phyloP scores from a whole-genome alignment of 1,139 yeast species.

The Kluyveromyces sp. region DNA sequence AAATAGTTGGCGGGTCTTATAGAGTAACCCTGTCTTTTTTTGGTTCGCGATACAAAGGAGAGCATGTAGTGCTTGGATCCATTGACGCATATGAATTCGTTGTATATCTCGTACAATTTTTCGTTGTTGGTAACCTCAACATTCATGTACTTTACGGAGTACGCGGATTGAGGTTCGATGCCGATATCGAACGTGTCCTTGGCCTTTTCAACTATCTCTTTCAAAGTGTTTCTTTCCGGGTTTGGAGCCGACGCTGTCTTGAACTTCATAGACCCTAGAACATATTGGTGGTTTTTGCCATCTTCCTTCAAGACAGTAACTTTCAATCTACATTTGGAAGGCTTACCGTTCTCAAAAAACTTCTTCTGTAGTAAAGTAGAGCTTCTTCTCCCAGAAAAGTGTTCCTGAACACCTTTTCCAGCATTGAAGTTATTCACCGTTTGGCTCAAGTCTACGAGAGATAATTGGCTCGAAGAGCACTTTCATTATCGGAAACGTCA shows the following conservation, averaged over 20 bases:
- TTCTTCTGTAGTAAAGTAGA: constrained; percentile 5
- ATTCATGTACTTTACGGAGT: background rate
- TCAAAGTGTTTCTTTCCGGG: background rate
- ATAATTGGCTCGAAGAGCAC: constrained; percentile 7
- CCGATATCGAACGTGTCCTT: background rate
- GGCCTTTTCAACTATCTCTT: background rate
- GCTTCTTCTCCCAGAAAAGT: constrained; percentile 2
- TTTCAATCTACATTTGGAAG: background rate
- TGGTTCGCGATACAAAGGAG: background rate
- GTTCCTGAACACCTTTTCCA: background rate
- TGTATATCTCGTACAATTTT: background rate
- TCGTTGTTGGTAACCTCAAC: background rate
- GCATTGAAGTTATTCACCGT: background rate
- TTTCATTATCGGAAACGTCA: constrained; percentile 6
- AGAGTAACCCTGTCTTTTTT: background rate
- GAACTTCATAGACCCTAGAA: constrained; percentile 1
- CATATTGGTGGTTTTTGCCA: background rate
- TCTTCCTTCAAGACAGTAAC: background rate
- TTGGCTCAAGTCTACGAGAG: constrained; percentile 3
- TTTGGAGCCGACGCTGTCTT: background rate
- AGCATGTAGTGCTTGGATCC: constrained; percentile 5
- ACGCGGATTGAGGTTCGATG: background rate
- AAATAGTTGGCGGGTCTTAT: background rate
- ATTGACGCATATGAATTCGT: background rate
- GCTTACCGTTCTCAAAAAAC: constrained; percentile 4